Percentiles rank a stretch among this genome's conserved stretches.
These are phyloP conservation scores for Sarocladiaceae sp. DNA, from an alignment of 2,329 filamentous ascomycete species.

Conservation along the genomic window DNA sequence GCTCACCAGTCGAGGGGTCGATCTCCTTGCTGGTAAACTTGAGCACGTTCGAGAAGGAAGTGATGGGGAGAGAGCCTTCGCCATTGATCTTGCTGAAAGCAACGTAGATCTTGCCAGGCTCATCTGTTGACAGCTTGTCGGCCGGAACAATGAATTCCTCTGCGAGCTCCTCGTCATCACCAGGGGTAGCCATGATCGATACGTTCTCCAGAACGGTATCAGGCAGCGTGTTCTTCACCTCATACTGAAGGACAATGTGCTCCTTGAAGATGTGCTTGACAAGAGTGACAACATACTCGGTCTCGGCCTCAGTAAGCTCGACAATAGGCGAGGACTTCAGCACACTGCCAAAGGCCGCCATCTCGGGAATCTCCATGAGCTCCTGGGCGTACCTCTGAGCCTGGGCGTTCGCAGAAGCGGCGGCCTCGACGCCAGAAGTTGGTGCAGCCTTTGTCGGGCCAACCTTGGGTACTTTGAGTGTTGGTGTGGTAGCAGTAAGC, in stretches of 20 bases:
- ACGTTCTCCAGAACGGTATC: constrained; percentile 89
- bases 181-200: constrained; percentile 73
- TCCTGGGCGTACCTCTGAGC: constrained; percentile 88
- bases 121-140: constrained; percentile 74
- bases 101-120: constrained; percentile 91
- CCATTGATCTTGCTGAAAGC: constrained; percentile 83
- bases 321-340: constrained; percentile 86
- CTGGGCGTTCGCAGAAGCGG: constrained; percentile 70
- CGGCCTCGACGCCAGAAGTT: constrained; percentile 65
- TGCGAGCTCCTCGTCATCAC: constrained; percentile 77
- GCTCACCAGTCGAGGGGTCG: constrained; percentile 87
- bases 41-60: constrained; percentile 84
- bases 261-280: constrained; percentile 99
- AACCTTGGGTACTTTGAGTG: constrained; percentile 85
- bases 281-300: constrained; percentile 90
- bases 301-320: constrained; percentile 94
- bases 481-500: constrained; percentile 86
- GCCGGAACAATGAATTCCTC: constrained; percentile 94
- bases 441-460: constrained; percentile 66
- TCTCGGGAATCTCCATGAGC: constrained; percentile 82
- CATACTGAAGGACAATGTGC: constrained; percentile 91
- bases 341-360: constrained; percentile 82
- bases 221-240: constrained; percentile 94
- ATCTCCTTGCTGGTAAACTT: constrained; percentile 99
- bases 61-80: constrained; percentile 70